phyloP scores from a whole-genome alignment of 2,329 filamentous ascomycete genomes.

The Pyrenochaeta sp. region DNA sequence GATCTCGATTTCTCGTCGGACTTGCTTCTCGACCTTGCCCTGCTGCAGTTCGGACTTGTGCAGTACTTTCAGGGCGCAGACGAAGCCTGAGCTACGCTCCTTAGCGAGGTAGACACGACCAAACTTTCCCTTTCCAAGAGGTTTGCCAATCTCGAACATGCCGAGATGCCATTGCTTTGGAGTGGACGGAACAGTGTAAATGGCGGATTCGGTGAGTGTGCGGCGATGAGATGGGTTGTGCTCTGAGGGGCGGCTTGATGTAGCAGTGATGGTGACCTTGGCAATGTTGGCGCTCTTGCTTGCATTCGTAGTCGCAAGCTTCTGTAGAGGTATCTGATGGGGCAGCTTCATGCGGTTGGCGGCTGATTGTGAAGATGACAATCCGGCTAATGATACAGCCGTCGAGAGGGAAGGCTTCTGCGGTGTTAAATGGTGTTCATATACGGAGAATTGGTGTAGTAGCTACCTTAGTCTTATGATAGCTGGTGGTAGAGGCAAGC shows the following conservation, averaged over 20 bases:
- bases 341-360: slow-evolving; percentile 73
- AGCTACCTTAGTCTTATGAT: slow-evolving; percentile 80
- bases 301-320: slow-evolving; percentile 81
- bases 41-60: slow-evolving; percentile 85
- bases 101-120: slow-evolving; percentile 85
- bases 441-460: slow-evolving; percentile 10
- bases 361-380: slow-evolving; percentile 52
- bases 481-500: slow-evolving; percentile 62
- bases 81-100: slow-evolving; percentile 79
- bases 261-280: slow-evolving; percentile 70
- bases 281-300: slow-evolving; percentile 61
- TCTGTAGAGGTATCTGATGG: slow-evolving; percentile 81
- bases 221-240: slow-evolving; percentile 49
- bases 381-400: slow-evolving; percentile 58
- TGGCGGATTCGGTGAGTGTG: slow-evolving; percentile 59
- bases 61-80: slow-evolving; percentile 85
- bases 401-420: slow-evolving; percentile 57
- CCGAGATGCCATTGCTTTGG: slow-evolving; percentile 78
- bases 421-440: slow-evolving; percentile 28
- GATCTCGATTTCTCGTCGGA: slow-evolving; percentile 88
- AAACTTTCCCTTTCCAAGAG: slow-evolving; percentile 87
- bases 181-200: slow-evolving; percentile 47
- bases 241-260: slow-evolving; percentile 57
- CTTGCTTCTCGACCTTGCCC: slow-evolving; percentile 85
- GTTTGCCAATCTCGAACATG: slow-evolving; percentile 93